Evolutionary conservation across 768 basidiomycete species (phyloP).

Genomic region (Suillus bovinus): DNA sequence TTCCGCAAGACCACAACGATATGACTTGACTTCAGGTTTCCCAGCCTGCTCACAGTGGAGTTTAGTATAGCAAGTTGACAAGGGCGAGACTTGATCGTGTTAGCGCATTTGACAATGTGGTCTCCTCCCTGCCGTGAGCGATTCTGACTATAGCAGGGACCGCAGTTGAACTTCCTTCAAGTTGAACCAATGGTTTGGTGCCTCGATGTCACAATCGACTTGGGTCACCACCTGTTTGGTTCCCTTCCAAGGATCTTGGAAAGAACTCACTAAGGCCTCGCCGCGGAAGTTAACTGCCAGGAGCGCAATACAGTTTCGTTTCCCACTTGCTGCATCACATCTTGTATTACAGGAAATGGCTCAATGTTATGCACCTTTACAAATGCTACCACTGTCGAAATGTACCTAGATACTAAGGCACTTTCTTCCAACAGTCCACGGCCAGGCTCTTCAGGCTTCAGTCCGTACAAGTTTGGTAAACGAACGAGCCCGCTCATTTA

Average conservation of each 20-base stretch:
- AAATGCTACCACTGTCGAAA: not conserved
- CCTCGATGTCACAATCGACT: not conserved
- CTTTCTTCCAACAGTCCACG: slow-evolving; percentile 5
- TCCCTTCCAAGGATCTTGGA: not conserved
- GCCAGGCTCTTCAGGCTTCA: not conserved
- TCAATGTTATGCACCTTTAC: slow-evolving; percentile 4
- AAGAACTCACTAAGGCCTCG: slow-evolving; percentile 6
- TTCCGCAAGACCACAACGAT: not conserved
- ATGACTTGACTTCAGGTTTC: not conserved
- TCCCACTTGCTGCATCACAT: not conserved
- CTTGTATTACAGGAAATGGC: slow-evolving; percentile 1
- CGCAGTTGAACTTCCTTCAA: not conserved
- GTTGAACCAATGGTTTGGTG: slow-evolving; percentile 11
- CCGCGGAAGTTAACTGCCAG: slow-evolving; percentile 2
- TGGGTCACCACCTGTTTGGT: not conserved
- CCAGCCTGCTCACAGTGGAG: slow-evolving; percentile 1
- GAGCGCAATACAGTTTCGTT: not conserved
- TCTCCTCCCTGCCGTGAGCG: slow-evolving; percentile 4
- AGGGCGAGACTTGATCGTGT: not conserved
- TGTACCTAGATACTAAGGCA: slow-evolving; percentile 1
- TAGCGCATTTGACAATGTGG: slow-evolving; percentile 1
- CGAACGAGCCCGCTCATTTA: not conserved
- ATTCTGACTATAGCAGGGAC: not conserved
- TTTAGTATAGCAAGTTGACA: slow-evolving; percentile 12
- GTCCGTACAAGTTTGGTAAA: not conserved